phyloP scores from a whole-genome alignment of 352 stramenopile genomes.

The Phytophthora multivora region DNA sequence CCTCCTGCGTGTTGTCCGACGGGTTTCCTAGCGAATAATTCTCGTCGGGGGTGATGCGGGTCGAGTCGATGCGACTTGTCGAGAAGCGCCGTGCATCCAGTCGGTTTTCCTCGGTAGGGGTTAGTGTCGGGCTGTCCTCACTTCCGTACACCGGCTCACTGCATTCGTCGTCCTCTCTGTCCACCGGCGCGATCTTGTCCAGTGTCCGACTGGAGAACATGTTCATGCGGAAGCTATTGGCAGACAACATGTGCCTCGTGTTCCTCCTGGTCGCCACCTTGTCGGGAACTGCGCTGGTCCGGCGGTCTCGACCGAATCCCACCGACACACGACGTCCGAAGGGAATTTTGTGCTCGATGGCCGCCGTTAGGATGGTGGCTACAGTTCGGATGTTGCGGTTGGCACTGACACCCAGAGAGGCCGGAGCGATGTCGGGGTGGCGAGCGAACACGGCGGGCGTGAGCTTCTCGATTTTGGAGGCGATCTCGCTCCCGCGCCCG shows the following conservation, averaged over 20 bases:
- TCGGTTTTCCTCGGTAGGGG: conserved; percentile 9
- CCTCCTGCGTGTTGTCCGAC: conserved; percentile 4
- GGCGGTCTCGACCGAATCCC: conserved; percentile 25
- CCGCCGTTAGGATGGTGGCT: conserved; percentile 31
- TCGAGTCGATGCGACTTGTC: background rate
- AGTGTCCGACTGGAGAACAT: conserved; percentile 22
- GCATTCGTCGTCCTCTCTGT: conserved; percentile 20
- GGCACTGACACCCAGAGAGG: conserved; percentile 26
- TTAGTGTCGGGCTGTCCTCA: conserved; percentile 6
- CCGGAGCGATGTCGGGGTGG: conserved; percentile 57
- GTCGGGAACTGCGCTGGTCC: conserved; percentile 7
- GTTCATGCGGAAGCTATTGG: conserved; percentile 24
- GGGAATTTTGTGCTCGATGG: conserved; percentile 38
- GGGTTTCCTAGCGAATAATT: conserved; percentile 31
- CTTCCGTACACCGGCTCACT: conserved; percentile 11
- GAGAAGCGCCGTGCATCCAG: conserved; percentile 24
- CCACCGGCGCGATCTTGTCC: conserved; percentile 36
- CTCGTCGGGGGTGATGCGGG: conserved; percentile 17
- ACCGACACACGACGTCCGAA: conserved; percentile 28
- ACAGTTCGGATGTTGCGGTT: conserved; percentile 49
- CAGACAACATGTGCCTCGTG: background rate
- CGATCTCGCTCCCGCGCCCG: conserved; percentile 47
- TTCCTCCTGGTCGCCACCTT: conserved; percentile 10
- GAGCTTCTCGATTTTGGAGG: conserved; percentile 64
- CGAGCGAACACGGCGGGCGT: conserved; percentile 45